These are phyloP conservation scores for Pinguiococcus pyrenoidosus DNA, from an alignment of 108 stramenopile species.

Conservation along the genomic window DNA sequence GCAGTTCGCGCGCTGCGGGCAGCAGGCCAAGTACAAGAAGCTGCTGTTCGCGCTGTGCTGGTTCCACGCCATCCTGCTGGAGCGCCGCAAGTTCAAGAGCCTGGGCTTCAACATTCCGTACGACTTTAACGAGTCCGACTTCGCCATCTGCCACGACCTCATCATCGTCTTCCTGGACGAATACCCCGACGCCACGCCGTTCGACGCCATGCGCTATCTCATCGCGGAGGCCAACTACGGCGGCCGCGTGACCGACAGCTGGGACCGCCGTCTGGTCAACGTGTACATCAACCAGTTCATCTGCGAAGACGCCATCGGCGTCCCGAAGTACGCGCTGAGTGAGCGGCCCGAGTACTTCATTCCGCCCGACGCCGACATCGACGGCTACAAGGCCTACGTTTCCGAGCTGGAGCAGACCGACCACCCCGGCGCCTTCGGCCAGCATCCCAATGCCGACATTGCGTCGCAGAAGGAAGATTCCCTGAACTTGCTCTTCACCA, in stretches of 20 bases:
- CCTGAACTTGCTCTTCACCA: conserved; percentile 26
- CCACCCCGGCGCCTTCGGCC: conserved; percentile 49
- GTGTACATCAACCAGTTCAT: conserved; percentile 48
- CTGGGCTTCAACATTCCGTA: conserved; percentile 58
- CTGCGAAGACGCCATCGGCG: conserved; percentile 31
- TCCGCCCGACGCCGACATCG: conserved; percentile 37
- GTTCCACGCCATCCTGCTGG: conserved; percentile 52
- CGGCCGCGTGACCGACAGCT: conserved; percentile 52
- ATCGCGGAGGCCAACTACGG: conserved; percentile 57
- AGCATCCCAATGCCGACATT: conserved; percentile 54
- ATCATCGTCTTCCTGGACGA: conserved; percentile 44
- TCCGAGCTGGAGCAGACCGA: conserved; percentile 28
- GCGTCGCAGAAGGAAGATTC: conserved; percentile 41
- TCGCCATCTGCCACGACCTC: conserved; percentile 48
- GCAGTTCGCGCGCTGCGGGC: conserved; percentile 24
- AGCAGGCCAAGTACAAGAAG: conserved; percentile 35
- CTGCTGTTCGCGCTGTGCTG: conserved; percentile 47
- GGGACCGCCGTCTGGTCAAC: conserved; percentile 47
- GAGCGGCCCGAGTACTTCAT: conserved; percentile 33
- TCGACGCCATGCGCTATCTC: conserved; percentile 51
- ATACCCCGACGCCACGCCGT: conserved; percentile 46
- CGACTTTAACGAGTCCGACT: conserved; percentile 57
- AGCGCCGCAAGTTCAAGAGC: conserved; percentile 53
- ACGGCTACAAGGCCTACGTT: conserved; percentile 39
- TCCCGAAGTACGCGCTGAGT: conserved; percentile 23